phyloP scores from a whole-genome alignment of 768 basidiomycete genomes.

The Boletus reticulatus region DNA sequence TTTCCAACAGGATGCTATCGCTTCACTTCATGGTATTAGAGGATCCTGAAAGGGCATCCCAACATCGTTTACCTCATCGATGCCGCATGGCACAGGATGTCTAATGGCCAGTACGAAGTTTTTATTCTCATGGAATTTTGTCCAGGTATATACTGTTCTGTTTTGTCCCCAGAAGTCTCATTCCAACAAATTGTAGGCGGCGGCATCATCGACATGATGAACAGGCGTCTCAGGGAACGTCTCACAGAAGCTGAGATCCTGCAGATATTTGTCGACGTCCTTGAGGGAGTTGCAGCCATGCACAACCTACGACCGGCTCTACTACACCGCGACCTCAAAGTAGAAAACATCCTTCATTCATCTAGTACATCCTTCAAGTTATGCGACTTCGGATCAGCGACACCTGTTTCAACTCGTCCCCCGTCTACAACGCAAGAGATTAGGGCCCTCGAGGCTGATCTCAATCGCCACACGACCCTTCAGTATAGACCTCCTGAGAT shows the following conservation, averaged over 20 bases:
- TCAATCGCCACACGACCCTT: constrained; percentile 92
- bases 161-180: constrained; percentile 7
- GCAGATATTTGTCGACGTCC: constrained; percentile 96
- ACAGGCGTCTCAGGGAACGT: constrained; percentile 89
- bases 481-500: constrained; percentile 99
- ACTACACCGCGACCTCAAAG: constrained; percentile 96
- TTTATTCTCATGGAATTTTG: constrained; percentile 99
- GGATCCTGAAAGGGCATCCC: constrained; percentile 87
- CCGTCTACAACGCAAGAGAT: constrained; percentile 83
- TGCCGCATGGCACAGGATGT: constrained; percentile 84
- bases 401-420: constrained; percentile 63
- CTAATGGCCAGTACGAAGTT: constrained; percentile 87
- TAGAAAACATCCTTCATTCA: constrained; percentile 96
- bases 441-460: constrained; percentile 81
- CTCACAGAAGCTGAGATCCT: constrained; percentile 95
- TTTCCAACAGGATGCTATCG: constrained; percentile 11
- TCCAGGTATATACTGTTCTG: constrained; percentile 52
- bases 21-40: constrained; percentile 48
- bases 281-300: constrained; percentile 96
- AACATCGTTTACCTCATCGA: constrained; percentile 97
- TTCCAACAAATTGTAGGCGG: constrained; percentile 55
- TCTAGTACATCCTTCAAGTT: constrained; percentile 85
- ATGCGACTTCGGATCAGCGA: constrained; percentile 97
- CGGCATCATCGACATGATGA: constrained; percentile 99
- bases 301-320: constrained; percentile 88